Evolutionary conservation across 768 basidiomycete genomes (phyloP).

Genomic region (Tricholoma furcatifolium): DNA sequence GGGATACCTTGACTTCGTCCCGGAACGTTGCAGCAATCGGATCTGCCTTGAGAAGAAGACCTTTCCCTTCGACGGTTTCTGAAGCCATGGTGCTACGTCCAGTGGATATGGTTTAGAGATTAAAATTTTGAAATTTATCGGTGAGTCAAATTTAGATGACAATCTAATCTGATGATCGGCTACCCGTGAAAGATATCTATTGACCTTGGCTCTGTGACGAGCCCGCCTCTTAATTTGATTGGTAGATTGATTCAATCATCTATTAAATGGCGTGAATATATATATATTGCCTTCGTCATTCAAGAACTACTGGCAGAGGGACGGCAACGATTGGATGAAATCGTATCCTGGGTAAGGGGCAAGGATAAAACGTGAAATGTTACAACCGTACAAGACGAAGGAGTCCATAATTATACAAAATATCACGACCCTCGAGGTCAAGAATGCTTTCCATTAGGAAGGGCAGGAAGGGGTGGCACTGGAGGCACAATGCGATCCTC

Average conservation of each 20-base stretch:
- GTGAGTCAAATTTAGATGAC: conserved; percentile 7
- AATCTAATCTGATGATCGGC: conserved; percentile 16
- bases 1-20: conserved; percentile 58
- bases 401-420: not conserved
- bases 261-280: no score
- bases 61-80: conserved; percentile 47
- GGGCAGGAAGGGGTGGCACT: conserved; percentile 23
- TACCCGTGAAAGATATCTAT: no score
- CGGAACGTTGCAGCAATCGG: conserved; percentile 69
- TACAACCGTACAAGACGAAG: conserved; percentile 6
- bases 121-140: conserved; percentile 10
- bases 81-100: conserved; percentile 18
- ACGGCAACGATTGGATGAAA: no score
- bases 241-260: no score
- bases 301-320: no score
- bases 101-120: not conserved
- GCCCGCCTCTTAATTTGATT: not conserved
- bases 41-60: conserved; percentile 78
- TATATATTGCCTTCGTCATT: no score
- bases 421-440: conserved; percentile 2
- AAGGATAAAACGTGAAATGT: not conserved
- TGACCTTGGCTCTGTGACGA: no score
- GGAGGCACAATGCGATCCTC: conserved; percentile 4
- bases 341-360: not conserved
- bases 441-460: conserved; percentile 19